Conservation (phyloP, 2,329 filamentous ascomycete genomes). For the Atkinsonella texensis region DNA sequence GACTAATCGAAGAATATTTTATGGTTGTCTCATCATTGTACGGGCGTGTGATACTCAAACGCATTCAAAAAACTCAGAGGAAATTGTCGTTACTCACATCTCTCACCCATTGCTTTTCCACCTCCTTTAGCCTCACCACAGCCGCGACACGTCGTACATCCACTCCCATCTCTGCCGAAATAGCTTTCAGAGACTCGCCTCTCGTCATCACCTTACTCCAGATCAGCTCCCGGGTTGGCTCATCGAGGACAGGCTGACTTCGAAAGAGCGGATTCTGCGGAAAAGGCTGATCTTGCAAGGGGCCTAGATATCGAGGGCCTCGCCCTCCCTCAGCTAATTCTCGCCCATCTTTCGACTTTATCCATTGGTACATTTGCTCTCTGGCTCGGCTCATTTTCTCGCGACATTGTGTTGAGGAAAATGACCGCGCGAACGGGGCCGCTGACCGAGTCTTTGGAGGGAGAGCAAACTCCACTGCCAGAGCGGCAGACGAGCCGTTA, state of each 20-base stretch:
- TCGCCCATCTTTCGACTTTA: conserved; percentile 16
- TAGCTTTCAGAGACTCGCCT: conserved; percentile 58
- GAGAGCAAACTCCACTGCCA: conserved; percentile 10
- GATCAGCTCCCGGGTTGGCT: conserved; percentile 60
- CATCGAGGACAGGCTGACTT: conserved; percentile 62
- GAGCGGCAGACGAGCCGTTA: conserved; percentile 16
- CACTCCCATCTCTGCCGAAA: conserved; percentile 65
- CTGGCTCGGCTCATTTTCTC: conserved; percentile 26
- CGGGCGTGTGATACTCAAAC: background rate
- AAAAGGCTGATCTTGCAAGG: conserved; percentile 45
- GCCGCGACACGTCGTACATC: conserved; percentile 78
- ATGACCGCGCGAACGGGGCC: conserved; percentile 16
- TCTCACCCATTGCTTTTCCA: conserved; percentile 66
- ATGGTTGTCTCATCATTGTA: conserved; percentile 47
- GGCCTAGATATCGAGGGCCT: conserved; percentile 26
- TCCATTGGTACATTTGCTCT: conserved; percentile 27
- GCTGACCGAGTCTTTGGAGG: conserved; percentile 3
- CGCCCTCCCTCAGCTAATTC: conserved; percentile 14
- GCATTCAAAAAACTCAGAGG: conserved; percentile 6
- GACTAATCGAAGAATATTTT: conserved; percentile 90
- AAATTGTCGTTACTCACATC: conserved; percentile 48
- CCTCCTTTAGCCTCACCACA: conserved; percentile 71
- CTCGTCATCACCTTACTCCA: conserved; percentile 55
- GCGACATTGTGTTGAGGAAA: conserved; percentile 27
- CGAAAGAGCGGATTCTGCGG: conserved; percentile 61